These are phyloP conservation scores for Beauveria australis DNA, from an alignment of 2,329 filamentous ascomycete genomes.

Conservation along the genomic window DNA sequence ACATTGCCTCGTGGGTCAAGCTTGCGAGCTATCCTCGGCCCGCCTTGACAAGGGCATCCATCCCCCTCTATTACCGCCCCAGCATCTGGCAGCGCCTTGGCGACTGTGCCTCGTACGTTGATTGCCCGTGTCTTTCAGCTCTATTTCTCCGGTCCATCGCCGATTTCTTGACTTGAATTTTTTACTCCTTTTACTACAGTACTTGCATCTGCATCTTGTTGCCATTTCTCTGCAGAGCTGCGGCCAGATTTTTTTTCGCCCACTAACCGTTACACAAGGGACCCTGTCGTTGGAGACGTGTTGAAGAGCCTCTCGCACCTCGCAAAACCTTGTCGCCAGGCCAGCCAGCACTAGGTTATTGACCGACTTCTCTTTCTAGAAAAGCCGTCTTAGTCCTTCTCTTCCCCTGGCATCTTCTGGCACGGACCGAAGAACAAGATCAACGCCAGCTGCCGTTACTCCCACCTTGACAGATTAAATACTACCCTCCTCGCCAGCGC, in stretches of 20 bases:
- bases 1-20: background rate
- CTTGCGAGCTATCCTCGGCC: background rate
- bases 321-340: conserved; percentile 2
- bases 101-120: conserved; percentile 3
- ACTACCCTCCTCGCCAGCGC: conserved; percentile 5
- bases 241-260: background rate
- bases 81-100: conserved; percentile 3
- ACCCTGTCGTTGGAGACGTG: conserved; percentile 5
- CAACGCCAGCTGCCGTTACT: background rate
- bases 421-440: background rate
- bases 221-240: background rate
- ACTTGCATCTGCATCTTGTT: conserved; percentile 1
- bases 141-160: background rate
- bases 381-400: background rate
- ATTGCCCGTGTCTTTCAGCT: conserved; percentile 1
- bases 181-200: background rate
- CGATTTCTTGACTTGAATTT: background rate
- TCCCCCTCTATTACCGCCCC: background rate
- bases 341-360: background rate
- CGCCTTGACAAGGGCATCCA: background rate
- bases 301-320: conserved; percentile 12
- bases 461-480: conserved; percentile 5
- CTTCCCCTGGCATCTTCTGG: background rate
- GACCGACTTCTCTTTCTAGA: background rate
- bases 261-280: background rate